Percentiles rank a stretch among this genome's conserved stretches.
Evolutionary conservation across 495 filamentous ascomycete species (phyloP).

Genomic region (Bombardia bombarda): DNA sequence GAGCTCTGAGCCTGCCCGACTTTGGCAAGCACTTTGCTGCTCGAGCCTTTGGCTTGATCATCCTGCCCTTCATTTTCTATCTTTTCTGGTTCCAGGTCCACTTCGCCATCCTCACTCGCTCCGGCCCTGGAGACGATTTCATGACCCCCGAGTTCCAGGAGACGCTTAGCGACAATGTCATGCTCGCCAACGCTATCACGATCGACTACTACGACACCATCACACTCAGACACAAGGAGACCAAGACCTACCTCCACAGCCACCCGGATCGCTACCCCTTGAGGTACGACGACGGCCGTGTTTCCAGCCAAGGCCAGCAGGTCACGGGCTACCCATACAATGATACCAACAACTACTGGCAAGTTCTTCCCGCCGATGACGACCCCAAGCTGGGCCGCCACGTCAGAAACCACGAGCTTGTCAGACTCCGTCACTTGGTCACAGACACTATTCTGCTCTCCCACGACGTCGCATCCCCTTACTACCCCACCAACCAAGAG

Average conservation of each 20-base stretch:
- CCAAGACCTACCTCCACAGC: constrained; percentile 91
- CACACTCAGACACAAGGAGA: constrained; percentile 90
- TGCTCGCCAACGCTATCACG: constrained; percentile 75
- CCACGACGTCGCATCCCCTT: constrained; percentile 98
- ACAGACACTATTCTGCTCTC: constrained; percentile 84
- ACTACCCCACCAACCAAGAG: constrained; percentile 95
- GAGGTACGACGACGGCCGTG: constrained; percentile 93
- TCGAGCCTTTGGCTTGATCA: constrained; percentile 70
- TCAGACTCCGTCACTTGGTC: constrained; percentile 79
- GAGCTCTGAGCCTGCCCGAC: constrained; percentile 64
- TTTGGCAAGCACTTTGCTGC: constrained; percentile 89
- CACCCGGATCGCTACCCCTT: constrained; percentile 84
- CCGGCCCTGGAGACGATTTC: constrained; percentile 95
- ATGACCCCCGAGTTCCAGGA: constrained; percentile 98
- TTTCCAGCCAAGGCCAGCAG: constrained; percentile 96
- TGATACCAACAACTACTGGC: constrained; percentile 98
- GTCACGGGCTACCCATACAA: constrained; percentile 97
- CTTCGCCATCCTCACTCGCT: constrained; percentile 79
- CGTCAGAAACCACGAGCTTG: constrained; percentile 78
- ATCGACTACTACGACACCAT: constrained; percentile 89
- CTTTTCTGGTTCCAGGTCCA: constrained; percentile 99
- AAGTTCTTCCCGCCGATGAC: constrained; percentile 65
- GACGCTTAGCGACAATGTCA: constrained; percentile 86
- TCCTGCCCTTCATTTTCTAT: constrained; percentile 94
- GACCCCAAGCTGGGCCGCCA: constrained; percentile 46